Conservation (phyloP, 2,329 filamentous ascomycete genomes). For the Epichloe elymi region DNA sequence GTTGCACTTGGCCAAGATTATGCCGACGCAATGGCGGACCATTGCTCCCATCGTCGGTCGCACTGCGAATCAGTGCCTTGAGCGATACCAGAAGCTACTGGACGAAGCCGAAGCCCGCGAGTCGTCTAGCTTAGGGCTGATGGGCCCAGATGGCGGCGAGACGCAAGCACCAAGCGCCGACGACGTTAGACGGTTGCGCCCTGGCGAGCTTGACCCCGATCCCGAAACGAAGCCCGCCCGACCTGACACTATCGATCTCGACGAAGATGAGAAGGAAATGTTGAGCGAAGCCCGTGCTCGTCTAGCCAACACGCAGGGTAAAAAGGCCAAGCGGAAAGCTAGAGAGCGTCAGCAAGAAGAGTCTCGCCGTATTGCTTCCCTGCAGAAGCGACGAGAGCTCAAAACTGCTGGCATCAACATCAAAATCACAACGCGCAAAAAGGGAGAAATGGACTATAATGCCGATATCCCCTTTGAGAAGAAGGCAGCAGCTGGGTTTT, state of each 20-base stretch:
- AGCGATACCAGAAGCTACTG: slow-evolving; percentile 90
- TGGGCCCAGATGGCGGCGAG: slow-evolving; percentile 77
- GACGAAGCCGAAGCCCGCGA: slow-evolving; percentile 92
- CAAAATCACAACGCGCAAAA: slow-evolving; percentile 81
- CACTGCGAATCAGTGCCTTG: slow-evolving; percentile 92
- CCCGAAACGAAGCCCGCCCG: slow-evolving; percentile 91
- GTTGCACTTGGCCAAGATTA: slow-evolving; percentile 89
- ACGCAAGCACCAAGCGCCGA: slow-evolving; percentile 80
- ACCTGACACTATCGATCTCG: slow-evolving; percentile 93
- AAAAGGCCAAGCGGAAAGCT: slow-evolving; percentile 97
- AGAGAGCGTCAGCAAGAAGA: slow-evolving; percentile 92
- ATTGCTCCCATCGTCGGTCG: slow-evolving; percentile 94
- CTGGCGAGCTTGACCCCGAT: slow-evolving; percentile 93
- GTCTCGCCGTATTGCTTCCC: slow-evolving; percentile 77
- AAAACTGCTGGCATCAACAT: slow-evolving; percentile 98
- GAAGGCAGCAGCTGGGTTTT: slow-evolving; percentile 76
- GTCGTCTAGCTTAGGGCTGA: slow-evolving; percentile 68
- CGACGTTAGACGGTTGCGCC: slow-evolving; percentile 75
- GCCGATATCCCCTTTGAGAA: slow-evolving; percentile 98
- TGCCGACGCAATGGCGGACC: slow-evolving; percentile 98
- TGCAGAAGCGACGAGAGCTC: slow-evolving; percentile 91
- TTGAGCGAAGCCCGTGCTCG: slow-evolving; percentile 91
- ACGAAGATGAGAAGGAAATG: slow-evolving; percentile 99
- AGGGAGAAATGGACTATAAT: slow-evolving; percentile 99
- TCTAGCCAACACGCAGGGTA: slow-evolving; percentile 94